These are phyloP conservation scores for Populus euphratica DNA, from an alignment of 345 rosid genomes.

Conservation along the genomic window DNA sequence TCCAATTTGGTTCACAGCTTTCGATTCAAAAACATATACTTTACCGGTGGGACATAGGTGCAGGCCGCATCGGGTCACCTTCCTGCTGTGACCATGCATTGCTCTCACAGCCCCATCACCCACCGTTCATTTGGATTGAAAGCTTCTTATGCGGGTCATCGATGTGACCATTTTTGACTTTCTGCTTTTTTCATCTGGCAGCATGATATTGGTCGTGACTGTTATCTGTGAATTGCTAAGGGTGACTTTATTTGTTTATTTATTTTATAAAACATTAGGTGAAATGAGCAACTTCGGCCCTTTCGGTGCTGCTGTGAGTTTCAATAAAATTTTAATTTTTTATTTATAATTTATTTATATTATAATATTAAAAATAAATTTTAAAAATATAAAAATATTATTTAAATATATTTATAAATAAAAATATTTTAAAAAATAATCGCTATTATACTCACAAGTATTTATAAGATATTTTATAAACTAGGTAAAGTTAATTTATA, in stretches of 20 bases:
- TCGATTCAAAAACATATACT: background rate
- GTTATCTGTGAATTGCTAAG: conserved; percentile 7
- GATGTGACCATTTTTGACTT: conserved; percentile 29
- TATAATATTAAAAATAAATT: too few species aligned
- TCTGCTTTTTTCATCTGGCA: conserved; percentile 31
- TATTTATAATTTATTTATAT: too few species aligned
- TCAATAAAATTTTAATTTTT: too few species aligned
- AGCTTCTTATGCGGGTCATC: conserved; percentile 19
- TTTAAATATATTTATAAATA: too few species aligned
- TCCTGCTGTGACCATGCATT: conserved; percentile 16
- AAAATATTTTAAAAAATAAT: too few species aligned
- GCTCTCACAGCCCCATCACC: conserved; percentile 34
- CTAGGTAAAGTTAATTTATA: too few species aligned
- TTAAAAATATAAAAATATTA: too few species aligned
- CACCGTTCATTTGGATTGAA: conserved; percentile 25
- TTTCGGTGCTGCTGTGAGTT: too few species aligned
- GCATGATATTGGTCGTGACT: conserved; percentile 13
- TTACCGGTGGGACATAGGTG: background rate
- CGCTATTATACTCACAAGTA: accelerated
- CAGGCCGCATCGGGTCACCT: background rate
- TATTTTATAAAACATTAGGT: too few species aligned
- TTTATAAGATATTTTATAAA: too few species aligned
- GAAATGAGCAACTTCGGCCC: too few species aligned
- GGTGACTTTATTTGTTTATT: background rate
- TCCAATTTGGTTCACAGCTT: conserved; percentile 35